Percentiles rank a stretch among this genome's conserved stretches.
Conservation (phyloP, 441 rosid genomes). For the Euphorbia neoarborescens region DNA sequence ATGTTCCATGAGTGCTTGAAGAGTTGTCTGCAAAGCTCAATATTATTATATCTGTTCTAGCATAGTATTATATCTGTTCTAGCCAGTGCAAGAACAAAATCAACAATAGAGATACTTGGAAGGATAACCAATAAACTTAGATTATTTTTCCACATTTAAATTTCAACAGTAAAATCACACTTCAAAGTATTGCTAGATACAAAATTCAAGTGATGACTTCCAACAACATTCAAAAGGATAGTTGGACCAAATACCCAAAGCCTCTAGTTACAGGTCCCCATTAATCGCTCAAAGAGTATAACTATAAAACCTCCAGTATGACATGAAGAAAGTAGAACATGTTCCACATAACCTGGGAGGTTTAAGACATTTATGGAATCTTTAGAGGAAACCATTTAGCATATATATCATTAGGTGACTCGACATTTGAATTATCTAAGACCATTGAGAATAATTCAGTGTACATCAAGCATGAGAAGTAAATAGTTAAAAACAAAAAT, state of each 20-base stretch:
- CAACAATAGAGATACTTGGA: neutral
- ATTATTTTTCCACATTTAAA: neutral
- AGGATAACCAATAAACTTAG: neutral
- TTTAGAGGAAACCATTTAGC: neutral
- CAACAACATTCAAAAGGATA: neutral
- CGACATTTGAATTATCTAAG: neutral
- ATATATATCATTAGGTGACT: neutral
- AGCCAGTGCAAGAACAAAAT: neutral
- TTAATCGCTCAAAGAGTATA: neutral
- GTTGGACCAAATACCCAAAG: neutral
- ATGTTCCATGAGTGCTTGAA: constrained; percentile 70
- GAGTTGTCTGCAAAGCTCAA: constrained; percentile 45
- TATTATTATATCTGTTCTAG: neutral
- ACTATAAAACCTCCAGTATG: neutral
- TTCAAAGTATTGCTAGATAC: neutral
- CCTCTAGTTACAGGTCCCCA: neutral
- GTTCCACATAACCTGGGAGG: neutral
- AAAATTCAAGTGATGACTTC: constrained; percentile 2
- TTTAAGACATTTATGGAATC: neutral
- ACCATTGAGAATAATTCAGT: neutral
- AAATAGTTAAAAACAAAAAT: neutral
- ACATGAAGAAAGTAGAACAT: neutral
- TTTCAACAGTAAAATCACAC: neutral
- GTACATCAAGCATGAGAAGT: neutral
- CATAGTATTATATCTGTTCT: neutral